phyloP scores from a whole-genome alignment of 2,329 filamentous ascomycete species.

The Apiospora phragmitis region DNA sequence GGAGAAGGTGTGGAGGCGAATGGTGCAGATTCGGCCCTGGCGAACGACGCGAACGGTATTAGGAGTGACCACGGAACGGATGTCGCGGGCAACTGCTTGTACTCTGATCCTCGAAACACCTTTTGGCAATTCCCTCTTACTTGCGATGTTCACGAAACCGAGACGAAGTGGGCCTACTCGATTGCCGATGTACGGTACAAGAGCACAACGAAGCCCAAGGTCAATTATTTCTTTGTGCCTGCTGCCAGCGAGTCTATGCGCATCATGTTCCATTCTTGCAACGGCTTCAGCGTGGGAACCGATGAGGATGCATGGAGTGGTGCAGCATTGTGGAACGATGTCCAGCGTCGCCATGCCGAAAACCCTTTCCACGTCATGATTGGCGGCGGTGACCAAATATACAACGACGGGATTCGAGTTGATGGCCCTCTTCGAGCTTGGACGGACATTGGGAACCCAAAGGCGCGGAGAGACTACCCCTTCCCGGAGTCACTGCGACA shows the following conservation, averaged over 20 bases:
- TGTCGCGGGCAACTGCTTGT: constrained; percentile 59
- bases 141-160: constrained; percentile 69
- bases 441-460: constrained; percentile 80
- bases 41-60: constrained; percentile 44
- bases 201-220: constrained; percentile 53
- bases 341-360: constrained; percentile 76
- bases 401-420: constrained; percentile 91
- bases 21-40: constrained; percentile 27
- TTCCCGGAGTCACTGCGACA: constrained; percentile 79
- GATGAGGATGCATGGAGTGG: constrained; percentile 81
- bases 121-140: constrained; percentile 92
- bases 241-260: constrained; percentile 86
- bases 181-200: constrained; percentile 67
- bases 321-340: constrained; percentile 93
- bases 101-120: constrained; percentile 69
- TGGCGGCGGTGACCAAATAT: constrained; percentile 93
- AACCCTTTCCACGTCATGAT: constrained; percentile 93
- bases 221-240: constrained; percentile 82
- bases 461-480: constrained; percentile 74
- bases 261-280: constrained; percentile 98
- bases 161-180: constrained; percentile 78
- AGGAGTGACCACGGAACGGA: constrained; percentile 30
- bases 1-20: constrained; percentile 32
- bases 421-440: constrained; percentile 78
- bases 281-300: constrained; percentile 81